phyloP scores from a whole-genome alignment of 805 yeast genomes.

The Lachancea nothofagi region DNA sequence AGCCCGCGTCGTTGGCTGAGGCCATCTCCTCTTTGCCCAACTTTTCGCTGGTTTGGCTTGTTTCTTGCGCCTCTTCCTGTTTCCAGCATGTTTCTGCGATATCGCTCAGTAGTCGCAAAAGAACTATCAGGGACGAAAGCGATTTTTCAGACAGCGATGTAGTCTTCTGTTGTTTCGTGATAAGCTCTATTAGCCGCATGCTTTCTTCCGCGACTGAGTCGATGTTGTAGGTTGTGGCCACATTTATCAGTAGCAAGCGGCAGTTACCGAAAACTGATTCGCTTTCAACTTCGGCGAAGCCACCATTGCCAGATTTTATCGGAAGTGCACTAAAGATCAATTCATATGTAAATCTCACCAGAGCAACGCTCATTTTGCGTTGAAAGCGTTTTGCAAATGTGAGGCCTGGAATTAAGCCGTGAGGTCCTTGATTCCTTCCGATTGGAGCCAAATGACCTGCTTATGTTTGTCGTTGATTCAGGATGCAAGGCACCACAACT shows the following conservation, averaged over 20 bases:
- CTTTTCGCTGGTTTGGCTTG: slow-evolving; percentile 1
- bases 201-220: slow-evolving; percentile 13
- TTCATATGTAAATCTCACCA: slow-evolving; percentile 8
- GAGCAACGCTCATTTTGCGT: not conserved
- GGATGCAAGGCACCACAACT: not conserved
- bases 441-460: no score
- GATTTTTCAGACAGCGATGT: slow-evolving; percentile 10
- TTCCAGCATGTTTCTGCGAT: slow-evolving; percentile 39
- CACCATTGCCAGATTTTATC: slow-evolving; percentile 6
- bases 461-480: not conserved
- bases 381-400: not conserved
- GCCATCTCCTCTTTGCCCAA: slow-evolving; percentile 18
- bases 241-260: slow-evolving; percentile 13
- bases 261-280: slow-evolving; percentile 12
- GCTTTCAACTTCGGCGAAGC: slow-evolving; percentile 16
- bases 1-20: slow-evolving; percentile 27
- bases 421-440: no score
- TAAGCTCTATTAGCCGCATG: slow-evolving; percentile 7
- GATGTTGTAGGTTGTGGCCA: slow-evolving; percentile 12
- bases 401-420: not conserved
- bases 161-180: slow-evolving; percentile 7
- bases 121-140: slow-evolving; percentile 31
- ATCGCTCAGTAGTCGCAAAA: slow-evolving; percentile 38
- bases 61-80: slow-evolving; percentile 16
- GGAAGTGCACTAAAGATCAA: slow-evolving; percentile 11